Base-by-base conservation (phyloP, 2,329 filamentous ascomycete genomes). In the Fusarium robinianum region DNA sequence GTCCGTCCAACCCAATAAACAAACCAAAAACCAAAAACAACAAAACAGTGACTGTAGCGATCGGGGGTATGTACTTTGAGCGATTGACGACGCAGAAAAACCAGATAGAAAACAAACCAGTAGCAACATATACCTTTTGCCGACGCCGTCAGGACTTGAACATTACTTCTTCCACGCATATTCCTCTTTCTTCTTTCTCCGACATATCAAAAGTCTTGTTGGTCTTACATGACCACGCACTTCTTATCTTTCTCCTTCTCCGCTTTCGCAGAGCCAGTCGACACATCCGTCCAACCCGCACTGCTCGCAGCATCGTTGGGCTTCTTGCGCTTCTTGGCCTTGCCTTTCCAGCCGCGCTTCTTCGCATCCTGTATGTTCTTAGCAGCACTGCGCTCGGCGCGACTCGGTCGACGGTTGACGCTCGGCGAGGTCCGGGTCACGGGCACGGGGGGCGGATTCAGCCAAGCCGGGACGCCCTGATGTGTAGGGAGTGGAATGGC, bases 351-450 rank as follows among this genome's bases (percentile, higher is more conserved):
- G 1, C 81, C 80, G 21, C 72, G 73, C 55, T 72, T 74, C 66
- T 76, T 80, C 2, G 81, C 81, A 49, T 84, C 80, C 12, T 76
- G 72, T 18, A 84, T 79, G 53, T 84, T 85, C 65, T 79, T 83
- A 8, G 79, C 75, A 5, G 81, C 81, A 43, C 80, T 81, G 18
- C 79, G 71, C 59, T 80, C 78, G 2, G 80, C 80, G 26, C 81
- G 74, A 56, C 79, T 83, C 24, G 71, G 71, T 17, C 71, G 72
- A 22, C 78, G 68, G 41, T 63, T 72, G 5, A 81, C 63, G 27
- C 71, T 72, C 1, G 71, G 69, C 46, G 71, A 53, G 43, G 70
- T 65, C 36, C 72, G 67, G 52, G 60, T 60, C 11, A 67, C 58
- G 0, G 65, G 51, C 5, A 63, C 52, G 6, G 71, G 67, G 3